Base-by-base conservation (phyloP, 306 rosid genomes). In the Acacia melanoxylon region DNA sequence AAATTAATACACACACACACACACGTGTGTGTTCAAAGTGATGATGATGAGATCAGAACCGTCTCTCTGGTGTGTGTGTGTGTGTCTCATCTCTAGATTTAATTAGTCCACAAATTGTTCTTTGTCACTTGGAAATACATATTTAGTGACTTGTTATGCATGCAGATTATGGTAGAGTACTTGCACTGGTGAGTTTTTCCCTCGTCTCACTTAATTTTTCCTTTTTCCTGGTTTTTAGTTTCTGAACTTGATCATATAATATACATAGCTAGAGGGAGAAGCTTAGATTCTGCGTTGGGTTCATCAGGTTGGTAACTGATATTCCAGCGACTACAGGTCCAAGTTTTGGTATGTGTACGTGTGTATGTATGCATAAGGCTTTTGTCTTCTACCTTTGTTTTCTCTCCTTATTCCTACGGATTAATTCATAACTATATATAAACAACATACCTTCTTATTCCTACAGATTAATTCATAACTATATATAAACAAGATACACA, bases 281-380 rank as follows among this genome's bases (percentile, higher is more conserved):
- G 25, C 25, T 54, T 20, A 20, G 61, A 54, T 52, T 54, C 61
- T 54, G 62, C 20, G 6, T 4, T 4, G 37, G 37, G 37, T 33
- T 33, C 37, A 33, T 86, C 11, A 33, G 97, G 97, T 81, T 93
- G 84, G 95, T 93, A 51, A 80, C 86, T 45, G 95, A 94, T 82
- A 94, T 94, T 81, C 95, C 92, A 59, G 95, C 84, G 79, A 89
- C 90, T 17, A 90, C 92, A 6, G 90, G 92, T 8, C 79, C 93
- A 73, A 80, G 17, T 83, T 94, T 83, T 56, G 98, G 93, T 89
- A 56, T 7, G 12, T 54, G 4, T 54, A 3, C 15, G 3, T 52
- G 10, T 52, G 5, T 52, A 19, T 89, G 8, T 58, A 52, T 20
- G 5, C 27, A 19, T 16, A 6, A 33, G 37, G 37, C 37, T 33